A percentile compares a stretch with the other conserved stretches of the same genome.
Evolutionary conservation across 2,329 filamentous ascomycete species (phyloP).

Genomic region (Alternaria gansuensis): DNA sequence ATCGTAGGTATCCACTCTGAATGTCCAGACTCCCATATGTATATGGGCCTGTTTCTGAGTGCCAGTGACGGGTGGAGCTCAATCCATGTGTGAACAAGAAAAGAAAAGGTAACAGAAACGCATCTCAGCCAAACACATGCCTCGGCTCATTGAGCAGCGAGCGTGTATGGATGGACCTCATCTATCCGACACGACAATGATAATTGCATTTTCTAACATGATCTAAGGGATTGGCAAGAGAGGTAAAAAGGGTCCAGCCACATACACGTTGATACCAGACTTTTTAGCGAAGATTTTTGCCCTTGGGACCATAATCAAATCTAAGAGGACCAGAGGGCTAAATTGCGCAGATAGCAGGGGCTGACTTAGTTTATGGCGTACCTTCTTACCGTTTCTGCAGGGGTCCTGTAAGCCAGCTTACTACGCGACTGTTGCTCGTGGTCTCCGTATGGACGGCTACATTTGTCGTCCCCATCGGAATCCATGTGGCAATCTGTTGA

Average conservation of each 20-base stretch:
- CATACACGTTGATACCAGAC: conserved; percentile 13
- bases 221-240: neutral
- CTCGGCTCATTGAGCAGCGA: conserved; percentile 4
- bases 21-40: neutral
- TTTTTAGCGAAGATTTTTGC: neutral
- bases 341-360: conserved; percentile 3
- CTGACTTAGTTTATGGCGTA: neutral
- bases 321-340: neutral
- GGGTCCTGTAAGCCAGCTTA: conserved; percentile 8
- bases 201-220: conserved; percentile 1
- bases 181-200: neutral
- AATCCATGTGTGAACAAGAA: neutral
- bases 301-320: neutral
- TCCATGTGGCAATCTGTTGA: conserved; percentile 8
- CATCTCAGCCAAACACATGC: conserved; percentile 9
- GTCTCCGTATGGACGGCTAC: neutral
- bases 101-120: neutral
- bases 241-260: conserved; percentile 12
- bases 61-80: neutral
- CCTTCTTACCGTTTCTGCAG: conserved; percentile 6
- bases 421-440: neutral
- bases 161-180: conserved; percentile 10
- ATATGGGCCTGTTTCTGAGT: neutral
- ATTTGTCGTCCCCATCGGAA: neutral
- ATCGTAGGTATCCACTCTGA: conserved; percentile 3